Evolutionary conservation across 1,284 basidiomycete genomes (phyloP).

Genomic region (Trametes hirsuta): DNA sequence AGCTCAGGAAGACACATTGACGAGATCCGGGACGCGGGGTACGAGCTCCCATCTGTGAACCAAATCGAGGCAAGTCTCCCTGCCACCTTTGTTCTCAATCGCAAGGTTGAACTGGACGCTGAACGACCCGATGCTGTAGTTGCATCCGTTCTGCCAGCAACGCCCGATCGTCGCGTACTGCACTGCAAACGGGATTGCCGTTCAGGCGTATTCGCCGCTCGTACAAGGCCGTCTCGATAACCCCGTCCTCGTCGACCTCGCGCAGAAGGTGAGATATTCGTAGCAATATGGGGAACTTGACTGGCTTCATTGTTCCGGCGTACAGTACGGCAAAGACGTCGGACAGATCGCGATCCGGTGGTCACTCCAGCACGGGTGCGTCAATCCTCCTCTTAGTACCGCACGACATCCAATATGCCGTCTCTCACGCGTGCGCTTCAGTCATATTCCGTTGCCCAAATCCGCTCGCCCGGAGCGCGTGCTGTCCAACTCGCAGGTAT

Average conservation of each 20-base stretch:
- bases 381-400: not conserved
- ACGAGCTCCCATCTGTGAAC: conserved; percentile 74
- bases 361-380: conserved; percentile 60
- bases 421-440: conserved; percentile 20
- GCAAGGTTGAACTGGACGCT: not conserved
- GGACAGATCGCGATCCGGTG: conserved; percentile 71
- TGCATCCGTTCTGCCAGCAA: conserved; percentile 88
- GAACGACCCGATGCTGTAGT: conserved; percentile 39
- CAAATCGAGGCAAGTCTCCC: conserved; percentile 70
- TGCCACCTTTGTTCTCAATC: too few species aligned
- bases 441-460: conserved; percentile 57
- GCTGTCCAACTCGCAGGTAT: conserved; percentile 52
- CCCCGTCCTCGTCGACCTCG: conserved; percentile 44
- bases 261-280: conserved; percentile 41
- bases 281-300: not conserved
- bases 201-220: conserved; percentile 70
- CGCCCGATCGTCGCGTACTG: conserved; percentile 81
- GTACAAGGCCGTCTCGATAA: conserved; percentile 50
- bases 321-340: conserved; percentile 49
- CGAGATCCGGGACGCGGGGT: conserved; percentile 65
- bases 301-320: not conserved
- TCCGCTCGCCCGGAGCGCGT: conserved; percentile 52
- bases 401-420: not conserved
- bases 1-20: conserved; percentile 78
- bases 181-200: conserved; percentile 62